Base-by-base conservation (phyloP, 495 filamentous ascomycete genomes). In the Lentithecium fluviatile region DNA sequence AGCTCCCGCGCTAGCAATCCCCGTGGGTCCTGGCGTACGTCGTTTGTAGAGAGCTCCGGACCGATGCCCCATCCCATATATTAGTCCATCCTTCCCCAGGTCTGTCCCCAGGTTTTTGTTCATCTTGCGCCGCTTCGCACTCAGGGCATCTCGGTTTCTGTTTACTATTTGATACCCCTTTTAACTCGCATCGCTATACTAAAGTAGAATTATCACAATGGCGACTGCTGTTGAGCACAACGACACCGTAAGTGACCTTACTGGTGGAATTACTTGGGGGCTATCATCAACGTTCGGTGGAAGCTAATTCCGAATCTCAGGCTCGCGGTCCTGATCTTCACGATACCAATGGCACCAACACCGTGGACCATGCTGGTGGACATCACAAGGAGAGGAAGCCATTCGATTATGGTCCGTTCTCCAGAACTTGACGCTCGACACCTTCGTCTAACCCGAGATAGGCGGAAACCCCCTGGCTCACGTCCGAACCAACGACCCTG, bases 381-480 rank as follows among this genome's bases (percentile, higher is more conserved):
- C 20, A 32, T 7, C 20, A 32, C 10, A 69, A 58, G 49, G 58
- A 69, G 46, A 63, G 63, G 52, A 66, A 64, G 46, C 62, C 62
- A 13, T 66, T 66, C 38, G 67, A 69, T 37, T 69, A 69, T 69
- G 66, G 66, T 68, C 26, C 23, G 65, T 57, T 17, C 42, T 56
- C 45, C 12, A 2, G 3, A 8, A 19, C 50, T 26, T 50, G 11
- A 7, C 17, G 2, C 17, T 36, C 12, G 19, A n/a, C 29, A 25
- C 60, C 15, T 23, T 0, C 15, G 6, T 24, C 46, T 36, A 19
- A 52, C 29, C 21, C 52, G n/a, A 48, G 21, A 53, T 52, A 70
- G 80, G 81, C 54, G 77, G 79, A 64, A 88, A 88, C 68, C 90
- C 90, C 25, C 82, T 93, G 60, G 83, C 83, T 40, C 83, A 88